Percentiles rank a stretch among this genome's conserved stretches.
phyloP scores from a whole-genome alignment of 148 eudicot genomes.

The Rhododendron ferrugineum region DNA sequence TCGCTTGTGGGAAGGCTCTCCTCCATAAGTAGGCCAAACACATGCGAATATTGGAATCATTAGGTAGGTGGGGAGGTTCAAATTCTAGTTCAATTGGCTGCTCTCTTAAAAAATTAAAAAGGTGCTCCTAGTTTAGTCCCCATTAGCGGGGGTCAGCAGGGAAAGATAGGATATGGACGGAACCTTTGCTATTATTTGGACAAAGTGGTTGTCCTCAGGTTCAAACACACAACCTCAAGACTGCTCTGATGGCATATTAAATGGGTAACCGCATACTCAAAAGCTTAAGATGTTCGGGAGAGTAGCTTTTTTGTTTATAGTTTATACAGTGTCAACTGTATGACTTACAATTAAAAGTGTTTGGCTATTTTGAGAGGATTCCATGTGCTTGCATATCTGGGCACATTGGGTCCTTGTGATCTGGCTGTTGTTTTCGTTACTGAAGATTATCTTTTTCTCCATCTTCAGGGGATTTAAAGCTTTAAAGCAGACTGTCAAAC shows the following conservation, averaged over 20 bases:
- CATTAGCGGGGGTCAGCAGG: background rate
- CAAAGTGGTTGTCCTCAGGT: background rate
- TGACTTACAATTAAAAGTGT: background rate
- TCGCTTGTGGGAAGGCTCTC: too few species aligned
- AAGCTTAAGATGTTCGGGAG: background rate
- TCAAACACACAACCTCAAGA: background rate
- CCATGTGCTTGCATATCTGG: background rate
- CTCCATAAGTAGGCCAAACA: background rate
- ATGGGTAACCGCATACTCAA: background rate
- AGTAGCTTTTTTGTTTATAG: background rate
- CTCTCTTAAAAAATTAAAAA: background rate
- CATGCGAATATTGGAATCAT: background rate
- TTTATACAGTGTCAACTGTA: background rate
- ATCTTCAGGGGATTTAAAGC: slow-evolving; percentile 93
- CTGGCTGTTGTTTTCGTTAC: slow-evolving; percentile 5
- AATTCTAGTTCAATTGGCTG: background rate
- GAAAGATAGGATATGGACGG: background rate
- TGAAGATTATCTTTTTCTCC: background rate
- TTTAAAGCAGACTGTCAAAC: slow-evolving; percentile 93
- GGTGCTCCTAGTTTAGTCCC: background rate
- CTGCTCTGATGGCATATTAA: background rate
- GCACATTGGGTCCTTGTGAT: background rate
- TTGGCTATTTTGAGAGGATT: background rate
- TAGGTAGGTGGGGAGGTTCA: background rate
- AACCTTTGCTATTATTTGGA: background rate